These are phyloP conservation scores for Ophiostoma ips DNA, from an alignment of 2,329 filamentous ascomycete genomes.

Conservation along the genomic window DNA sequence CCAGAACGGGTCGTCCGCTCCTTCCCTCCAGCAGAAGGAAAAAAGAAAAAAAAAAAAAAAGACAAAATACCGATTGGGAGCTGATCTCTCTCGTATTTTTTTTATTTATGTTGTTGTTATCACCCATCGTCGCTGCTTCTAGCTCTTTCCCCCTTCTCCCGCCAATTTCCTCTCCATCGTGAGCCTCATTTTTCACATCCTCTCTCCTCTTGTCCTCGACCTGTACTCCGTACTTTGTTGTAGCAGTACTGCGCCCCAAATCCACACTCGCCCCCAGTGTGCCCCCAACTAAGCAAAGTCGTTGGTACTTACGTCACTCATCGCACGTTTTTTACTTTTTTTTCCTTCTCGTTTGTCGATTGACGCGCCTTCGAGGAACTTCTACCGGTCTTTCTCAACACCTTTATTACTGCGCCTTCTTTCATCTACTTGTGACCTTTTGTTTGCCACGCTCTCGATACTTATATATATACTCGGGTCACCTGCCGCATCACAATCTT, in stretches of 20 bases:
- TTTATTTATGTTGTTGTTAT: neutral
- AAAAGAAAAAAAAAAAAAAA: neutral
- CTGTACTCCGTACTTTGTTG: neutral
- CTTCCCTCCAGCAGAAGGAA: neutral
- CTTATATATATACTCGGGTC: neutral
- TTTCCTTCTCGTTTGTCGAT: neutral
- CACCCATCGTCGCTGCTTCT: neutral
- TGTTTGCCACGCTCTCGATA: too few species aligned
- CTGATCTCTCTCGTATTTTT: neutral
- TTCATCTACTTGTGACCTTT: too few species aligned
- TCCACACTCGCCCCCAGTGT: neutral
- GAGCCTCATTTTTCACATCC: neutral
- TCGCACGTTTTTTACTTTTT: neutral
- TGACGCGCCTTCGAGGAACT: neutral
- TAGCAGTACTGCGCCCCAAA: neutral
- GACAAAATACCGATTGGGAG: neutral
- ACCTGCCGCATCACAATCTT: neutral
- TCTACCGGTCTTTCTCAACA: neutral
- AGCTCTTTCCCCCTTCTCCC: neutral
- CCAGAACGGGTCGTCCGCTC: too few species aligned
- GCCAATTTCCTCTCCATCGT: neutral
- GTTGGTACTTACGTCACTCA: neutral
- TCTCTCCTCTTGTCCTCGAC: neutral
- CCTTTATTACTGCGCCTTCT: too few species aligned
- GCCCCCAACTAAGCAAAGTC: neutral